These are phyloP conservation scores for Chimonanthus praecox DNA, from an alignment of 164 flowering plant genomes.

Conservation along the genomic window DNA sequence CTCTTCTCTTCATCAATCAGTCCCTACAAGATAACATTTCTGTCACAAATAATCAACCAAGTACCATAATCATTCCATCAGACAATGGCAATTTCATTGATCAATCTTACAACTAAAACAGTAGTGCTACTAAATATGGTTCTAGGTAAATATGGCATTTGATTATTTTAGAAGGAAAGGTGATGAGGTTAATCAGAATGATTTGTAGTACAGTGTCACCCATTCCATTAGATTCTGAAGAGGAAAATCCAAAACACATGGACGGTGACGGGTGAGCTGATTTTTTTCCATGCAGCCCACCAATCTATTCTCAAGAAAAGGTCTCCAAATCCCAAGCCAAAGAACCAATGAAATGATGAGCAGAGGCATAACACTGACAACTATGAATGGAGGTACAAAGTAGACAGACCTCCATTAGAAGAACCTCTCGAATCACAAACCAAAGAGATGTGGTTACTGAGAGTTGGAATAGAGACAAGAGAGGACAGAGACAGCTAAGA, in stretches of 20 bases:
- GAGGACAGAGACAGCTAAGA: neutral
- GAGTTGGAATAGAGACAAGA: conserved; percentile 12
- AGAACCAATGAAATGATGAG: neutral
- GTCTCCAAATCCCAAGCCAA: neutral
- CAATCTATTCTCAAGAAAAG: neutral
- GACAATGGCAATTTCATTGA: neutral
- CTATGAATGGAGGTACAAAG: neutral
- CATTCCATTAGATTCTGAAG: neutral
- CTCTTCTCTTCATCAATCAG: conserved; percentile 30
- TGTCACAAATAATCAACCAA: neutral
- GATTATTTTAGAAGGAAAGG: neutral
- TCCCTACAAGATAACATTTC: conserved; percentile 17
- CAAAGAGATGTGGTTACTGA: conserved; percentile 6
- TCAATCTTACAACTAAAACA: neutral
- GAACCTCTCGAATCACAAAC: conserved; percentile 3
- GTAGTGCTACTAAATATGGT: neutral
- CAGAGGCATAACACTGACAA: neutral
- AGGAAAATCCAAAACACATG: neutral
- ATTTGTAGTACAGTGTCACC: neutral
- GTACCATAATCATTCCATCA: neutral
- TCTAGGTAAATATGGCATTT: neutral
- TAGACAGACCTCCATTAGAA: neutral
- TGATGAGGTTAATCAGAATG: neutral
- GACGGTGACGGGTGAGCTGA: no score
- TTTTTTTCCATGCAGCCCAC: no score